Percentiles rank a stretch among this genome's conserved stretches.
Conservation (phyloP, 2,329 filamentous ascomycete genomes). For the Verticillium tricorpus region DNA sequence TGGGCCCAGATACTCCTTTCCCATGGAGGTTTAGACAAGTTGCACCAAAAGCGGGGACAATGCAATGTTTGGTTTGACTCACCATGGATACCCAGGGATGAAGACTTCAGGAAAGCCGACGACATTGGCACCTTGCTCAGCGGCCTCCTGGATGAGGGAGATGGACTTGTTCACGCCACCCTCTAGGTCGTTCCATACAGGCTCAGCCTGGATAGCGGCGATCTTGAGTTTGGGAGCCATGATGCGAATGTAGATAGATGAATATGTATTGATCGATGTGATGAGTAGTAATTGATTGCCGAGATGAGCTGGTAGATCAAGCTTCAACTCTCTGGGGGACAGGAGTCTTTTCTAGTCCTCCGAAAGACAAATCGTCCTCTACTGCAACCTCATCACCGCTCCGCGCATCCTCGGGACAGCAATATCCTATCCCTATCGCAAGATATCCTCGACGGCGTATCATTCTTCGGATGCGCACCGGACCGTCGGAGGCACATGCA, state of each 20-base stretch:
- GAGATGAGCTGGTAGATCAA: background rate
- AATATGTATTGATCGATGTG: no score
- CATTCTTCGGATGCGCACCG: background rate
- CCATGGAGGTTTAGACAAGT: background rate
- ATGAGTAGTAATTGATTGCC: background rate
- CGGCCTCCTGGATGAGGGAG: constrained; percentile 24
- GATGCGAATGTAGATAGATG: background rate
- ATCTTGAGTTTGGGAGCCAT: constrained; percentile 12
- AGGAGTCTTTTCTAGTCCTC: background rate
- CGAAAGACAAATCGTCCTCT: background rate
- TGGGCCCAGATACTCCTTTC: constrained; percentile 23
- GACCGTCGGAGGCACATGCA: background rate
- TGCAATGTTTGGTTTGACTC: background rate
- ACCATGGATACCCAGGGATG: constrained; percentile 43
- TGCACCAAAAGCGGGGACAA: background rate
- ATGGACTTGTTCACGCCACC: constrained; percentile 31
- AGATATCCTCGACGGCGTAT: background rate
- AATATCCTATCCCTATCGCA: background rate
- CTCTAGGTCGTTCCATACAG: constrained; percentile 20
- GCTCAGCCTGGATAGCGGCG: constrained; percentile 20
- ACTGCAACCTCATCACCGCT: background rate
- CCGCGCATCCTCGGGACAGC: background rate
- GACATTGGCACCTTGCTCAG: constrained; percentile 23
- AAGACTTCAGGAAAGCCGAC: constrained; percentile 40
- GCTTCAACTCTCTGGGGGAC: background rate